phyloP scores from a whole-genome alignment of 176 grass and related monocot genomes.

The Lolium multiflorum region DNA sequence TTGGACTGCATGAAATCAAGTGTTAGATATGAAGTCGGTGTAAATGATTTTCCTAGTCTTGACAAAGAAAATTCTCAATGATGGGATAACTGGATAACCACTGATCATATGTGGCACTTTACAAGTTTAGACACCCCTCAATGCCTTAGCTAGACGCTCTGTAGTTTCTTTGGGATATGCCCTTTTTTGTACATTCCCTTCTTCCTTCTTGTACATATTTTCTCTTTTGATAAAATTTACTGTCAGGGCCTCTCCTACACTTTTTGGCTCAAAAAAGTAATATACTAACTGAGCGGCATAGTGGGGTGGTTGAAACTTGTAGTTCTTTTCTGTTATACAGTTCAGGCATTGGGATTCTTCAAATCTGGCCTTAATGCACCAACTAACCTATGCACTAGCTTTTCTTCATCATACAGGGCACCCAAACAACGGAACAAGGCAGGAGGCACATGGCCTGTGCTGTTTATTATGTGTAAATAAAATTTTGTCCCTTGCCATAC shows the following conservation, averaged over 20 bases:
- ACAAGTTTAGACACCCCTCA: not conserved
- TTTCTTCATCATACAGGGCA: slow-evolving; percentile 51
- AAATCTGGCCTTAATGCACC: slow-evolving; percentile 50
- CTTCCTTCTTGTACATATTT: too few species aligned
- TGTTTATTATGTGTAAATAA: slow-evolving; percentile 37
- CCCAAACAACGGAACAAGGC: slow-evolving; percentile 43
- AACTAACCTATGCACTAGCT: slow-evolving; percentile 43
- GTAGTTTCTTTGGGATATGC: too few species aligned
- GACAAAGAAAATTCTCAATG: not conserved
- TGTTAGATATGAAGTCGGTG: slow-evolving; percentile 3
- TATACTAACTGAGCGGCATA: slow-evolving; percentile 33
- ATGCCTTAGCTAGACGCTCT: too few species aligned
- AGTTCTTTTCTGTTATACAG: slow-evolving; percentile 33
- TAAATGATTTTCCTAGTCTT: not conserved
- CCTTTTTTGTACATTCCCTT: too few species aligned
- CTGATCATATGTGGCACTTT: not conserved
- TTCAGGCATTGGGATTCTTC: slow-evolving; percentile 43
- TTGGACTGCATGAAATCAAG: slow-evolving; percentile 28
- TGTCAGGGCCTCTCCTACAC: too few species aligned
- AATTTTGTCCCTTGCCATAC: slow-evolving; percentile 49
- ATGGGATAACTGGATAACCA: slow-evolving; percentile 17
- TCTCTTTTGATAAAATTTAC: too few species aligned
- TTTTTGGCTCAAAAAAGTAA: not conserved
- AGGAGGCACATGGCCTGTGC: slow-evolving; percentile 50
- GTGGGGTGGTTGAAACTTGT: slow-evolving; percentile 44